phyloP scores from a whole-genome alignment of 2,329 filamentous ascomycete genomes.

The Epichloe scottii region DNA sequence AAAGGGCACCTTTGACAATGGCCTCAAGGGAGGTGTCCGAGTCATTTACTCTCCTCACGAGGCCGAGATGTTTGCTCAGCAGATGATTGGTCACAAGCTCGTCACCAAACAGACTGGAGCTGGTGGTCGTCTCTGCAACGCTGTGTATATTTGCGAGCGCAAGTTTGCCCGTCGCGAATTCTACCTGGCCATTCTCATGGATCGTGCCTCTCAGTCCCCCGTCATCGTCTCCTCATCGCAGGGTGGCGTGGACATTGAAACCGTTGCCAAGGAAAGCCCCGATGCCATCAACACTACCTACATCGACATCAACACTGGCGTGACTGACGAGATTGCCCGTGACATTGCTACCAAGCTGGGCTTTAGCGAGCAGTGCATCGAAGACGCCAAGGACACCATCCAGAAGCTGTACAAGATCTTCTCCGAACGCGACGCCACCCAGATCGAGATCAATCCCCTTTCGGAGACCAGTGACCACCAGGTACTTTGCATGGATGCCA shows the following conservation, averaged over 20 bases:
- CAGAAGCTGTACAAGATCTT: conserved; percentile 99
- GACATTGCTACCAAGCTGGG: conserved; percentile 85
- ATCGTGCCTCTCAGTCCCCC: conserved; percentile 78
- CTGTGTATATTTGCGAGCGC: conserved; percentile 98
- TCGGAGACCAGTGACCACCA: conserved; percentile 97
- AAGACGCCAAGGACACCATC: conserved; percentile 90
- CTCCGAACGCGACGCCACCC: conserved; percentile 94
- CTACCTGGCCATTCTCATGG: conserved; percentile 98
- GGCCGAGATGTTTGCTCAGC: conserved; percentile 93
- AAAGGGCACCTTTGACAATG: conserved; percentile 96
- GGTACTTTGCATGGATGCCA: conserved; percentile 98
- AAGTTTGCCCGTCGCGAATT: conserved; percentile 99
- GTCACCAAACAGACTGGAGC: conserved; percentile 99
- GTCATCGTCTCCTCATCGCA: conserved; percentile 97
- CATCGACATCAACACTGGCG: conserved; percentile 86
- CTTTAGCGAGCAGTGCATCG: conserved; percentile 95
- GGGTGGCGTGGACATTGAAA: conserved; percentile 98
- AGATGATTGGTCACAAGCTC: conserved; percentile 99
- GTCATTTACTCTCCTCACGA: conserved; percentile 97
- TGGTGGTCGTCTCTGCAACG: conserved; percentile 83
- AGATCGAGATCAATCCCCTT: conserved; percentile 99
- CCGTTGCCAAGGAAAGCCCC: conserved; percentile 93
- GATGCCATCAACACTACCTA: conserved; percentile 90
- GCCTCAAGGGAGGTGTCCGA: conserved; percentile 94
- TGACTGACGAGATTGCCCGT: conserved; percentile 88